Percentiles rank a stretch among this genome's conserved stretches.
Conservation (phyloP, 176 grass and related monocot species). For the Coix lacrymajobi region DNA sequence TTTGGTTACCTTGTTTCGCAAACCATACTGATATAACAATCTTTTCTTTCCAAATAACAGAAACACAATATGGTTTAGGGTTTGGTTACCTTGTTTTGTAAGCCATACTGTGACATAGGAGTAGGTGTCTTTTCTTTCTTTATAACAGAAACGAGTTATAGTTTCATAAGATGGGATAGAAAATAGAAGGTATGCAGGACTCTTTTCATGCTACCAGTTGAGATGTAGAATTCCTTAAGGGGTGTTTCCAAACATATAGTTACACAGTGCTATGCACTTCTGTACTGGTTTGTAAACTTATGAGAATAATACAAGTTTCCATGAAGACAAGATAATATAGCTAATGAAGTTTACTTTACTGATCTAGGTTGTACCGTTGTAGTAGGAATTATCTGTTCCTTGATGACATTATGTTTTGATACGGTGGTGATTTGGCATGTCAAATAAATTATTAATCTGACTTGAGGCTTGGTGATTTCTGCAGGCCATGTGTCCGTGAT, state of each 20-base stretch:
- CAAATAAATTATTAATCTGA: constrained; percentile 7
- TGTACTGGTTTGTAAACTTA: background rate
- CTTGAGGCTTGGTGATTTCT: background rate
- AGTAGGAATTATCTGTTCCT: background rate
- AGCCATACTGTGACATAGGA: background rate
- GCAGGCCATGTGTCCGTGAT: constrained; percentile 31
- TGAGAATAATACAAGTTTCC: background rate
- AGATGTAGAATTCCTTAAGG: background rate
- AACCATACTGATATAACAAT: background rate
- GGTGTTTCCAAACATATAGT: background rate
- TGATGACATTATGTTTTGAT: background rate
- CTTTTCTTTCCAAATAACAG: background rate
- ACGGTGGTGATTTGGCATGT: background rate
- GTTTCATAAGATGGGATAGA: background rate
- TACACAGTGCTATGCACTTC: background rate
- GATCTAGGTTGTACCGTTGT: background rate
- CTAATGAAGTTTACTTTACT: background rate
- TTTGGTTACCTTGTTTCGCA: background rate
- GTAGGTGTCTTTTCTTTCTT: background rate
- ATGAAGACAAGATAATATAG: background rate
- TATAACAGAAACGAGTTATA: background rate
- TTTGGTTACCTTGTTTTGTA: background rate
- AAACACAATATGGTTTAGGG: background rate
- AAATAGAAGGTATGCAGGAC: background rate
- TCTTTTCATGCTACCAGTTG: background rate